Evolutionary conservation across 2,329 filamentous ascomycete genomes (phyloP), one percentile per base, ranked within the genome.

Genomic region (Calonectria pseudoreteaudii): DNA sequence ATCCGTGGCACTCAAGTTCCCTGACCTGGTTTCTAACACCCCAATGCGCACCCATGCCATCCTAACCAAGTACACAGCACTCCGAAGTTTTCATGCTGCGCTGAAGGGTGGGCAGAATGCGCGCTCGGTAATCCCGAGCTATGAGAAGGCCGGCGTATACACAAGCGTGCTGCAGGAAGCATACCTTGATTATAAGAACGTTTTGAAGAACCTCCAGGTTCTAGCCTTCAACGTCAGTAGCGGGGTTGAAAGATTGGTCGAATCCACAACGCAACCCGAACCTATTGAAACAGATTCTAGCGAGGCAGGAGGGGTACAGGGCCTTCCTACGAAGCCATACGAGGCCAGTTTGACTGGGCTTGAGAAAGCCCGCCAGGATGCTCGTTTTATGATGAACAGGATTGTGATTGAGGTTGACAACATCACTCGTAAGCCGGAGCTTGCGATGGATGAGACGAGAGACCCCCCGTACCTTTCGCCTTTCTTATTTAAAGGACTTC

Each of bases 21-120:
- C 70, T 2, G 16, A 68, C 14, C 47, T 73, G 18, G 50, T 68
- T 13, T 66, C 73, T 1, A 30, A 71, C 28, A 70, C 53, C 9
- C 73, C 73, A 1, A 70, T 75, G 62, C 60, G 71, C 14, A 75
- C 73, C 1, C 73, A 75, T 11, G 73, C 70, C 1, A 52, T 73
- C 1, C 30, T 75, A 5, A 75, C 70, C 31, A 75, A 70, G 44
- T 75, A 75, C n/a, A 68, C 72, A 7, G 31, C 68, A 18, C 56
- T 75, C 5, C 34, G 64, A 0, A 73, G 67, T 26, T 75, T 58
- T 16, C 47, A 75, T 18, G 16, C 49, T 2, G 10, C 11, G 4
- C 47, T 68, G 18, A 66, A 65, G 38, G 13, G 34, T 30, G 60
- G 26, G 0, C 18, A 44, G 18, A 9, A 28, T 44, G 34, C 44